Evolutionary conservation across 495 filamentous ascomycete species (phyloP).

Genomic region (Lasiosphaeria ovina): DNA sequence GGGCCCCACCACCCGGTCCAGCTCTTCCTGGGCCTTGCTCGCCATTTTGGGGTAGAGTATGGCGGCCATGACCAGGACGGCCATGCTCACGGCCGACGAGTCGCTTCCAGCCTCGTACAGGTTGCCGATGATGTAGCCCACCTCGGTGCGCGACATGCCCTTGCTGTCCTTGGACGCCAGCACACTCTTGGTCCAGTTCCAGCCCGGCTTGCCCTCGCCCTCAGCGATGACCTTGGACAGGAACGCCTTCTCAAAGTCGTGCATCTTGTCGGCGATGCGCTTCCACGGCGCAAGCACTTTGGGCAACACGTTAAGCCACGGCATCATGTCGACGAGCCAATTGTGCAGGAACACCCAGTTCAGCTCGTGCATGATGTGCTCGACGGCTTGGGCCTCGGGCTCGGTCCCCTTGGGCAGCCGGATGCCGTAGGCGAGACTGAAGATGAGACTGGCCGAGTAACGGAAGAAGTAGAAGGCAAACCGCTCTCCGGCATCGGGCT

Average conservation of each 20-base stretch:
- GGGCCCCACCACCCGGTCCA: slow-evolving; percentile 45
- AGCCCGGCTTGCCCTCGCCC: neutral
- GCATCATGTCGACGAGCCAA: neutral
- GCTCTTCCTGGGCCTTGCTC: slow-evolving; percentile 47
- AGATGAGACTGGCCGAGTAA: neutral
- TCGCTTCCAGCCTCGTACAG: slow-evolving; percentile 2
- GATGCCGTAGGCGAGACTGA: neutral
- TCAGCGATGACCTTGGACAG: neutral
- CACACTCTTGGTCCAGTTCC: neutral
- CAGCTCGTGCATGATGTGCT: neutral
- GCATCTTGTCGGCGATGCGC: neutral
- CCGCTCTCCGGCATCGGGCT: neutral
- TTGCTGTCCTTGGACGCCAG: neutral
- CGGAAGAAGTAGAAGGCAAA: neutral
- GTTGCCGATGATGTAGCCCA: neutral
- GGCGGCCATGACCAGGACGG: slow-evolving; percentile 4
- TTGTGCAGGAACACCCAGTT: neutral
- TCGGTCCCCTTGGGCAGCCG: neutral
- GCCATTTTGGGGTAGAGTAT: slow-evolving; percentile 2
- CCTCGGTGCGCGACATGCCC: neutral
- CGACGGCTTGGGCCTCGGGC: neutral
- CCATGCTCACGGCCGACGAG: neutral
- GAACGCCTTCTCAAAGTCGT: neutral
- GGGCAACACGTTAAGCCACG: neutral
- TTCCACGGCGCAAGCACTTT: neutral